phyloP scores from a whole-genome alignment of 169 alveolate genomes.

The Babesia bigemina region DNA sequence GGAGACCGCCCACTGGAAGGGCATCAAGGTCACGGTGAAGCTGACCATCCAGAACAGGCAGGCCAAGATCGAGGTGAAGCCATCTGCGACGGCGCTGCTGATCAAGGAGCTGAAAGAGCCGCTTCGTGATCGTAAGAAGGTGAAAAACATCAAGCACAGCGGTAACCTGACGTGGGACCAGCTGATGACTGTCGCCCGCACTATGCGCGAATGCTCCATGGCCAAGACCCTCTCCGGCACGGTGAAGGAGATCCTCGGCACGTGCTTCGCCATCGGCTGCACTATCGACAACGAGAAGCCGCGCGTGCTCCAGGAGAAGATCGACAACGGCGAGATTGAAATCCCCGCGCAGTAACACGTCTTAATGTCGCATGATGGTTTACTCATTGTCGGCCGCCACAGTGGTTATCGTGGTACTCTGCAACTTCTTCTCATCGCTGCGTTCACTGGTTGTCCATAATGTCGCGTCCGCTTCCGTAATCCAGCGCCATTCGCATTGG shows the following conservation, averaged over 20 bases:
- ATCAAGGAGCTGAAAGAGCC: conserved; percentile 96
- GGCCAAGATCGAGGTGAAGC: conserved; percentile 91
- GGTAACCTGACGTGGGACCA: conserved; percentile 95
- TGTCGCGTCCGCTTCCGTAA: too few species aligned
- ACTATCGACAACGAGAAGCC: conserved; percentile 96
- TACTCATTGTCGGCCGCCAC: too few species aligned
- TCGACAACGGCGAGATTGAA: conserved; percentile 89
- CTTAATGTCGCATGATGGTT: too few species aligned
- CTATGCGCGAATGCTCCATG: conserved; percentile 88
- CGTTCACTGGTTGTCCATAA: too few species aligned
- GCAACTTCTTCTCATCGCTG: too few species aligned
- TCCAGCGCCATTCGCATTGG: too few species aligned
- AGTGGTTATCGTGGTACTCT: too few species aligned
- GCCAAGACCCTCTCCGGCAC: conserved; percentile 93
- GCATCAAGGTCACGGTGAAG: conserved; percentile 93
- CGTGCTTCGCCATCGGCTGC: conserved; percentile 96
- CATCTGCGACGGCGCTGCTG: conserved; percentile 94
- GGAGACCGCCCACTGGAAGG: conserved; percentile 95
- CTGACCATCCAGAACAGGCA: conserved; percentile 90
- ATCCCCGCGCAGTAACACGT: conserved; percentile 74
- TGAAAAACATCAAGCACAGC: conserved; percentile 92
- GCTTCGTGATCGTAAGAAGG: conserved; percentile 94
- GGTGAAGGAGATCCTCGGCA: conserved; percentile 95
- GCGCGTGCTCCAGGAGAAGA: conserved; percentile 83
- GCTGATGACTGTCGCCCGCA: conserved; percentile 89